Evolutionary conservation across 495 filamentous ascomycete species (phyloP).

Genomic region (Margaritispora aquatica): DNA sequence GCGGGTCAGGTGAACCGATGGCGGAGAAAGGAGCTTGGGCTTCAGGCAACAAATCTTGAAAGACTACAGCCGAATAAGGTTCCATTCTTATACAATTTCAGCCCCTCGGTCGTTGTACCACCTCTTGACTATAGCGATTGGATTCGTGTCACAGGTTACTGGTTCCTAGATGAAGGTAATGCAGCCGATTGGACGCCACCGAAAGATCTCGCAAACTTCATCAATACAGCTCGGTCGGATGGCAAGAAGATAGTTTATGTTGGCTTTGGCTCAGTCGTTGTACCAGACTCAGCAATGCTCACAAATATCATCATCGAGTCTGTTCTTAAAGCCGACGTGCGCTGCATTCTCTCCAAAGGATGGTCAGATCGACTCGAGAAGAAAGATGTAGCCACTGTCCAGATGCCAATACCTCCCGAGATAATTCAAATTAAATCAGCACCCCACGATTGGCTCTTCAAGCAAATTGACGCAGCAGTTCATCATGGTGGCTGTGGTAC

Average conservation of each 20-base stretch:
- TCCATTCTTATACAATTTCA: slow-evolving; percentile 97
- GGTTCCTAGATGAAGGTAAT: slow-evolving; percentile 85
- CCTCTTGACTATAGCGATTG: slow-evolving; percentile 96
- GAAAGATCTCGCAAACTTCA: slow-evolving; percentile 70
- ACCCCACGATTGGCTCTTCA: slow-evolving; percentile 95
- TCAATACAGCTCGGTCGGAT: slow-evolving; percentile 68
- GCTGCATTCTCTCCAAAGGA: slow-evolving; percentile 95
- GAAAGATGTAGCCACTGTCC: slow-evolving; percentile 37
- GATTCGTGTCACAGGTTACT: slow-evolving; percentile 96
- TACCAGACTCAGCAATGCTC: slow-evolving; percentile 82
- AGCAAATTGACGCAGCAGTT: slow-evolving; percentile 86
- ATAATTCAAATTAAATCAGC: slow-evolving; percentile 86
- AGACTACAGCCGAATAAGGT: slow-evolving; percentile 95
- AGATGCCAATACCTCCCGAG: slow-evolving; percentile 69
- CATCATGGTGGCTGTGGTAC: slow-evolving; percentile 96
- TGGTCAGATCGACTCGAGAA: slow-evolving; percentile 85
- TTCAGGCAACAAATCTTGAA: slow-evolving; percentile 77
- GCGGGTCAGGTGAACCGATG: slow-evolving; percentile 89
- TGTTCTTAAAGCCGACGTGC: slow-evolving; percentile 84
- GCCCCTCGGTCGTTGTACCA: slow-evolving; percentile 82
- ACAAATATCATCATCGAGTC: slow-evolving; percentile 87
- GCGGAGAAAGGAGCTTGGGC: slow-evolving; percentile 70
- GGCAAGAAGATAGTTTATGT: slow-evolving; percentile 93
- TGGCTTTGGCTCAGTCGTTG: slow-evolving; percentile 92
- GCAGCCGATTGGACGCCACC: slow-evolving; percentile 51